Base-by-base conservation (phyloP, 352 stramenopile species). In the Phytopythium ostracodes region DNA sequence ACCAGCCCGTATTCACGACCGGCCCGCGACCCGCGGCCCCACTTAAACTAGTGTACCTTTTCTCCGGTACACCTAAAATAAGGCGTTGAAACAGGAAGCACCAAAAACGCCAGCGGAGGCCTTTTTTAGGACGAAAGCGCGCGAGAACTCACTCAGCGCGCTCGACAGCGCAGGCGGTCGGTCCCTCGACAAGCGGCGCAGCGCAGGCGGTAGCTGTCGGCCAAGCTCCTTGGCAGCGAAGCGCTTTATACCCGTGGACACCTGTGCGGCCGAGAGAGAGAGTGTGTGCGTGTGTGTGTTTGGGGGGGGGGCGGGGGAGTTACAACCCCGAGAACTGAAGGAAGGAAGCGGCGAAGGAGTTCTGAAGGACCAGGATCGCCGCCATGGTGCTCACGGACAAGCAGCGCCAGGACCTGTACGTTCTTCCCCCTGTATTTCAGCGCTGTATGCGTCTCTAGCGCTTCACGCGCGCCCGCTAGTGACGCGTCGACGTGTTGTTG, bases 371-470 rank as follows among this genome's bases (percentile, higher is more conserved):
- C 20, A 27, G 24, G 18, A 14, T 10, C 25, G 17, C 7, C 51
- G 46, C 57, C 51, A 98, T 98, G 93, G 93, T 98, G 66, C 85
- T 99, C 58, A 99, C 96, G 42, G 96, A 98, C 69, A 96, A 97
- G 77, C 96, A 99, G 81, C 84, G 94, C 36, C 76, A 88, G 61
- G 96, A 98, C 64, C 83, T 99, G 82, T 93, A 86, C 69, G 85
- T 80, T 12, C 33, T 8, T n/a, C 25, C 56, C 7, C 54, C 29
- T 43, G 6, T 11, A 11, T 14, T 11, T 2, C 33, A 38, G 14
- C 33, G 33, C 7, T 11, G 10, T 14, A 38, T 38, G 42, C 58
- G n/a, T 38, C 24, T 60, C 49, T 42, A 27, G 60, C 1, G 42
- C n/a, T 20, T 27, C 6, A 9, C 29, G 29, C 4, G 10, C 22